Percentiles rank a stretch among this genome's conserved stretches.
Conservation (phyloP, 345 rosid genomes). For the Salix dunnii region DNA sequence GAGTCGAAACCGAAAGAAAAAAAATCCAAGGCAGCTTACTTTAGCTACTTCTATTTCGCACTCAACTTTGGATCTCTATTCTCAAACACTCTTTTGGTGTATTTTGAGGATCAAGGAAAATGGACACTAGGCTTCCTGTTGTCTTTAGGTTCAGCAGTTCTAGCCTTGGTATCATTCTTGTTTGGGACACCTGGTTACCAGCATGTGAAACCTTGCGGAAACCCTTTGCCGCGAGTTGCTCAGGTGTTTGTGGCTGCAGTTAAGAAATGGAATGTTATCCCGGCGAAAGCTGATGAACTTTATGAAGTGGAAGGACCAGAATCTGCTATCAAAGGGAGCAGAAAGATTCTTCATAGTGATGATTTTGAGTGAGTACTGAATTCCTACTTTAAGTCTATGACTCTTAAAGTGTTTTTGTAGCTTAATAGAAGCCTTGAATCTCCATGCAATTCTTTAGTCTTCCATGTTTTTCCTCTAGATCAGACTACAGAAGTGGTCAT, state of each 20-base stretch:
- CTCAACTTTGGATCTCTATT: constrained; percentile 68
- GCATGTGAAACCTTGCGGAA: constrained; percentile 54
- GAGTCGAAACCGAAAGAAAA: constrained; percentile 34
- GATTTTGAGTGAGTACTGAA: constrained; percentile 34
- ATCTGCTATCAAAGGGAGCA: constrained; percentile 77
- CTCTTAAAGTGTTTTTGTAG: background rate
- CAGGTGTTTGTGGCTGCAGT: constrained; percentile 61
- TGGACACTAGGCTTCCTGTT: constrained; percentile 70
- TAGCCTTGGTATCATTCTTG: constrained; percentile 43
- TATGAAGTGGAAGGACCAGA: constrained; percentile 62
- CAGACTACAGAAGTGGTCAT: background rate
- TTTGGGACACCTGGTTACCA: constrained; percentile 42
- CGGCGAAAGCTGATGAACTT: constrained; percentile 32
- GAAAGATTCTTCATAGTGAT: constrained; percentile 68
- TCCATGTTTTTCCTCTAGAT: background rate
- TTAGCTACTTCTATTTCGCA: constrained; percentile 72
- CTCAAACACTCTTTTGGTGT: constrained; percentile 72
- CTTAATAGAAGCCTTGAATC: background rate
- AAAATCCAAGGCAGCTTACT: constrained; percentile 50
- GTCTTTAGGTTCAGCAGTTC: constrained; percentile 54
- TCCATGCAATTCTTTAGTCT: background rate
- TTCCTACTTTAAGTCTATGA: background rate
- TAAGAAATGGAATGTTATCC: constrained; percentile 44
- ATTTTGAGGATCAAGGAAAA: constrained; percentile 57
- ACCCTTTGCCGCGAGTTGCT: constrained; percentile 70